Conservation (phyloP, 352 stramenopile species). For the Phytopythium kandeliae region DNA sequence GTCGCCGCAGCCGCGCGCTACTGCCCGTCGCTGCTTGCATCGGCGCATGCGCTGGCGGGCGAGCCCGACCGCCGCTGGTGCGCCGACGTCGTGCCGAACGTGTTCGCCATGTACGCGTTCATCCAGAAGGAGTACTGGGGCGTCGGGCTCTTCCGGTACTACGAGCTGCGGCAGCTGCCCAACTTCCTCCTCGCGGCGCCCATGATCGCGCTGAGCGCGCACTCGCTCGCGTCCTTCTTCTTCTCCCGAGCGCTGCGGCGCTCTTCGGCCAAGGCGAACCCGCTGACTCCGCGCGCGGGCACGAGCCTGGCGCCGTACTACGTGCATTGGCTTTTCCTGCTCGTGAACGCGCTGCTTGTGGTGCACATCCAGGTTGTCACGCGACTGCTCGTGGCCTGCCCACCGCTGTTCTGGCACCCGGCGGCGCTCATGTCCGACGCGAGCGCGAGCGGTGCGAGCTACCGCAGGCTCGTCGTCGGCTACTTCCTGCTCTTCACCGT, state of each 20-base stretch:
- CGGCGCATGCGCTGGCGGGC: conserved; percentile 5
- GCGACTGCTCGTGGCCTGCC: conserved; percentile 67
- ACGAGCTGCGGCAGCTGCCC: conserved; percentile 90
- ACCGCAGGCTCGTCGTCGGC: conserved; percentile 31
- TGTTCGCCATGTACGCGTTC: conserved; percentile 90
- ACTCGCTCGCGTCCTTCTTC: conserved; percentile 51
- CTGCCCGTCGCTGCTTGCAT: conserved; percentile 41
- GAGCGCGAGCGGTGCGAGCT: conserved; percentile 7
- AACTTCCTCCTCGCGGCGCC: conserved; percentile 93
- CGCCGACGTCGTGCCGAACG: conserved; percentile 47
- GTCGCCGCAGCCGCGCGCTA: conserved; percentile 46
- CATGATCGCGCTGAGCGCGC: conserved; percentile 65
- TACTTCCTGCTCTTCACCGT: conserved; percentile 77
- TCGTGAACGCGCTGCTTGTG: conserved; percentile 69
- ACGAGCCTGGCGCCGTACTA: conserved; percentile 37
- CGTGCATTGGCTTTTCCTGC: conserved; percentile 66
- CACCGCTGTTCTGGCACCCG: conserved; percentile 76
- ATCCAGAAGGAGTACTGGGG: conserved; percentile 96
- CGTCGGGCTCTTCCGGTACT: conserved; percentile 92
- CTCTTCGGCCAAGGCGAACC: not conserved
- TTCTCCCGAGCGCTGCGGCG: not conserved
- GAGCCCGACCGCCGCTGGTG: conserved; percentile 66
- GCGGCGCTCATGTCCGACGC: conserved; percentile 19
- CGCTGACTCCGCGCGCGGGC: not conserved
- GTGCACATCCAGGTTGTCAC: conserved; percentile 87